These are phyloP conservation scores for Pisolithus microcarpus DNA, from an alignment of 768 basidiomycete genomes.

Conservation along the genomic window DNA sequence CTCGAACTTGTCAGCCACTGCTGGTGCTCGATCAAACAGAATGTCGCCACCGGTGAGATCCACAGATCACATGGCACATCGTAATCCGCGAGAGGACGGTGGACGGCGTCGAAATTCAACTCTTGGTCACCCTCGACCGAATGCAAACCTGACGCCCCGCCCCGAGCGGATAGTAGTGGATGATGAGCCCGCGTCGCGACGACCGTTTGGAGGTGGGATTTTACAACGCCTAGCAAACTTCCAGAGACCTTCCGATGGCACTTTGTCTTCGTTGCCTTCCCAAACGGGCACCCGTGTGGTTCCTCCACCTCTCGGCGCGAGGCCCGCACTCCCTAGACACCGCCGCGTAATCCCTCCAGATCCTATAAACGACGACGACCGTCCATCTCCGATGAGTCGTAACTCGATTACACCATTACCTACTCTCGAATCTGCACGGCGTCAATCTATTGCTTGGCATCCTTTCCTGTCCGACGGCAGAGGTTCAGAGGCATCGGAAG, in stretches of 20 bases:
- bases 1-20: background rate
- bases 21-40: background rate
- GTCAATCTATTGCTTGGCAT: slow-evolving; percentile 20
- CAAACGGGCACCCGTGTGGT: background rate
- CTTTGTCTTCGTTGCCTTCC: background rate
- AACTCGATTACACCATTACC: background rate
- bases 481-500: slow-evolving; percentile 1
- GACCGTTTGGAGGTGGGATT: background rate
- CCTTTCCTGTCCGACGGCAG: slow-evolving; percentile 12
- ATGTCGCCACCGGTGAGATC: background rate
- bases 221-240: background rate
- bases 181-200: background rate
- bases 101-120: background rate
- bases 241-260: background rate
- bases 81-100: background rate
- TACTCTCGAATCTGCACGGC: background rate
- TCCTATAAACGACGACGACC: background rate
- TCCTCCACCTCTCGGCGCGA: background rate
- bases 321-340: background rate
- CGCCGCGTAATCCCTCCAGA: background rate
- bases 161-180: background rate
- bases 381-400: background rate
- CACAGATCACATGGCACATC: background rate
- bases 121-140: background rate
- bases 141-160: background rate